phyloP scores from a whole-genome alignment of 768 basidiomycete genomes.

The Flagelloscypha sp. region DNA sequence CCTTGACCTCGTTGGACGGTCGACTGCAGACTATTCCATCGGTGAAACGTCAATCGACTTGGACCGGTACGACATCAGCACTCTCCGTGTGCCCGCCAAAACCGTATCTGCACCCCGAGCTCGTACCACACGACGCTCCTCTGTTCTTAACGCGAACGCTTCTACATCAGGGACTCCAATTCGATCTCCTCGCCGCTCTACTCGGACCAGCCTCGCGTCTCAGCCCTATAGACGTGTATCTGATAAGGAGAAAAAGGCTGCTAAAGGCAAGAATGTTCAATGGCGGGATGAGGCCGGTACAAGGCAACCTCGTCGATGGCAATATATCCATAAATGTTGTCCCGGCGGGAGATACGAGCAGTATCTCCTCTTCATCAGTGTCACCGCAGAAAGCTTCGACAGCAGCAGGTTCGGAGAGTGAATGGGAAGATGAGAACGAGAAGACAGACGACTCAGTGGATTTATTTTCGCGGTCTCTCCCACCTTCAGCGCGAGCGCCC shows the following conservation, averaged over 20 bases:
- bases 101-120: conserved; percentile 36
- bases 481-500: conserved; percentile 24
- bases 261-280: conserved; percentile 69
- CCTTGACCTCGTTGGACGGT: conserved; percentile 56
- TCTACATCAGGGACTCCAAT: conserved; percentile 48
- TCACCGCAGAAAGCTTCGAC: conserved; percentile 37
- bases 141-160: conserved; percentile 29
- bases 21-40: conserved; percentile 50
- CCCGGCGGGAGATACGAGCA: conserved; percentile 15
- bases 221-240: conserved; percentile 58
- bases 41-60: conserved; percentile 26
- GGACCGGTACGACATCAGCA: conserved; percentile 43
- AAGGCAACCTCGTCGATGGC: conserved; percentile 68
- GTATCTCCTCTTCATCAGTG: conserved; percentile 18
- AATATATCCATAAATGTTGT: conserved; percentile 23
- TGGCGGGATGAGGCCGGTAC: conserved; percentile 86
- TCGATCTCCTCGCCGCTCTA: conserved; percentile 62
- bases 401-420: conserved; percentile 65
- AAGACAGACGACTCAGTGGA: conserved; percentile 72
- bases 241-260: conserved; percentile 51
- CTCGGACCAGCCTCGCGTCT: conserved; percentile 53
- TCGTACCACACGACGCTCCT: conserved; percentile 30
- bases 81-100: conserved; percentile 37
- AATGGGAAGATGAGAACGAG: conserved; percentile 87
- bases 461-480: conserved; percentile 36